Conservation (phyloP, 495 filamentous ascomycete genomes). For the Durotheca rogersii region DNA sequence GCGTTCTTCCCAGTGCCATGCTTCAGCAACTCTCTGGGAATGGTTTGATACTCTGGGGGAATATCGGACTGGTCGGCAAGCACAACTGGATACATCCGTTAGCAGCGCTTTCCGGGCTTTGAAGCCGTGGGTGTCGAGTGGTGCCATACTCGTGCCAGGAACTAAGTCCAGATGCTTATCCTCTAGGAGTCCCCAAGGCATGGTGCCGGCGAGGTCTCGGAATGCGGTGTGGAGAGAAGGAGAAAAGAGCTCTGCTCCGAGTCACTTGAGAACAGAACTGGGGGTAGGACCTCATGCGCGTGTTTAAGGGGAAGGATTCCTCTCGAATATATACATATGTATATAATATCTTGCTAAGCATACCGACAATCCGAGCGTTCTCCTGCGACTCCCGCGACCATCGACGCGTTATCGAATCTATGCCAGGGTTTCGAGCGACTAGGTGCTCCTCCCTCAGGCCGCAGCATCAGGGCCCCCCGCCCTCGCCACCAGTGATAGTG, state of each 20-base stretch:
- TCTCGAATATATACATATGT: no score
- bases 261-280: no score
- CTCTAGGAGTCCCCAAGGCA: slow-evolving; percentile 38
- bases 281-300: no score
- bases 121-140: not conserved
- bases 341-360: slow-evolving; percentile 13
- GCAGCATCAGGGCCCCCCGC: slow-evolving; percentile 17
- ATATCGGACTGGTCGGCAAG: slow-evolving; percentile 48
- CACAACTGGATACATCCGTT: slow-evolving; percentile 36
- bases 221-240: no score
- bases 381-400: not conserved
- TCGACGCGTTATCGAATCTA: not conserved
- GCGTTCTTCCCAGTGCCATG: slow-evolving; percentile 49
- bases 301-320: no score
- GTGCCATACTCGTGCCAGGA: slow-evolving; percentile 50
- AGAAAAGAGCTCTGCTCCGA: no score
- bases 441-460: slow-evolving; percentile 7
- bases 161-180: slow-evolving; percentile 44
- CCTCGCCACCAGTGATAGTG: slow-evolving; percentile 1
- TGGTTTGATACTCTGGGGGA: slow-evolving; percentile 43
- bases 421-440: slow-evolving; percentile 9
- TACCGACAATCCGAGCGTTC: slow-evolving; percentile 17
- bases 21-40: slow-evolving; percentile 49
- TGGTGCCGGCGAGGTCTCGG: slow-evolving; percentile 10
- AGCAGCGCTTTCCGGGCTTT: slow-evolving; percentile 5